Evolutionary conservation across 352 stramenopile genomes (phyloP).

Genomic region (Globisporangium emineosum): DNA sequence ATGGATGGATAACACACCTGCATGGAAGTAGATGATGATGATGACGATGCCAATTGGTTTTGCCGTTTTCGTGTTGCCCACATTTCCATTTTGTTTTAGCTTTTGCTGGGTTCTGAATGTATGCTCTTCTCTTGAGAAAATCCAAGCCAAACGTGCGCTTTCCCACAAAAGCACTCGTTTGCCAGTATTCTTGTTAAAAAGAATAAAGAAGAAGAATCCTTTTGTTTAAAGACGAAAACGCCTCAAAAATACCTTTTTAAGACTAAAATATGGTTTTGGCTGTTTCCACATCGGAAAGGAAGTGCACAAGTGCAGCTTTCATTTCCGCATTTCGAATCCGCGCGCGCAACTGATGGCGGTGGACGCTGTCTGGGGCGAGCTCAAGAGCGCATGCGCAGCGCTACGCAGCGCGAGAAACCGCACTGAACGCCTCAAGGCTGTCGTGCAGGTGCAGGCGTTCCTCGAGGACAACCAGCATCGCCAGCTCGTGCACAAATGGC

Average conservation of each 20-base stretch:
- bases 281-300: too few relatives aligned
- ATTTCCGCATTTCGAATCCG: background rate
- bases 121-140: too few relatives aligned
- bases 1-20: background rate
- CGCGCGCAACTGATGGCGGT: slow-evolving; percentile 1
- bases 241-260: too few relatives aligned
- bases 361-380: slow-evolving; percentile 42
- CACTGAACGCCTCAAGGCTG: slow-evolving; percentile 28
- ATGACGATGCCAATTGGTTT: background rate
- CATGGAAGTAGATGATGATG: background rate
- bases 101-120: too few relatives aligned
- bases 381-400: slow-evolving; percentile 40
- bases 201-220: too few relatives aligned
- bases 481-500: slow-evolving; percentile 67
- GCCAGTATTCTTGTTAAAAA: too few relatives aligned
- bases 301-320: slow-evolving; percentile 1
- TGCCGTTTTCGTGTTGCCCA: background rate
- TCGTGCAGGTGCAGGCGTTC: slow-evolving; percentile 47
- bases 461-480: slow-evolving; percentile 45
- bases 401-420: slow-evolving; percentile 39
- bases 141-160: too few relatives aligned
- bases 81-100: background rate
- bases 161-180: too few relatives aligned
- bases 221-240: too few relatives aligned
- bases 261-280: too few relatives aligned